Percentiles rank a stretch among this genome's conserved stretches.
Conservation (phyloP, 805 yeast species). For the Wickerhamomyces bisporus region DNA sequence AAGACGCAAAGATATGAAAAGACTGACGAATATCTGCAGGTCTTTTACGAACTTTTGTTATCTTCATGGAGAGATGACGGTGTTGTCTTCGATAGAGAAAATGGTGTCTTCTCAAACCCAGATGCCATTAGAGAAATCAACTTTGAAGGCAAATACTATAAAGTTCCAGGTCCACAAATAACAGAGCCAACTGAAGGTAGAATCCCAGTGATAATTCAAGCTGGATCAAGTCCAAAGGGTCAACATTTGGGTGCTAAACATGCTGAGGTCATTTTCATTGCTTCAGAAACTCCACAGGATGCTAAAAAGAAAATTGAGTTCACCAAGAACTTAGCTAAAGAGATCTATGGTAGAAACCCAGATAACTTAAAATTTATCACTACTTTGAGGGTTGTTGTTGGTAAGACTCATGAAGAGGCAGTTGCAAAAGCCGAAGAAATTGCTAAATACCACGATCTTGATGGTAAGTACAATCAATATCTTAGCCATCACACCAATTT, state of each 20-base stretch:
- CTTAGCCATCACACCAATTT: too few relatives aligned
- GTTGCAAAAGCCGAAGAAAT: slow-evolving; percentile 25
- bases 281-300: slow-evolving; percentile 30
- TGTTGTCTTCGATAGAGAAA: slow-evolving; percentile 1
- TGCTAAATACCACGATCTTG: slow-evolving; percentile 25
- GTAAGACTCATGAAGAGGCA: slow-evolving; percentile 33
- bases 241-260: background rate
- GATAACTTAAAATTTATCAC: slow-evolving; percentile 32
- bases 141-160: slow-evolving; percentile 1
- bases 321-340: slow-evolving; percentile 27
- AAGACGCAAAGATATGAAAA: background rate
- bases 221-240: background rate
- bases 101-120: background rate
- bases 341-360: slow-evolving; percentile 36
- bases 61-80: slow-evolving; percentile 2
- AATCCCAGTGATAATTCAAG: slow-evolving; percentile 1
- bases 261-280: slow-evolving; percentile 24
- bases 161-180: slow-evolving; percentile 1
- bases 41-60: background rate
- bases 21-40: slow-evolving; percentile 1
- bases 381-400: slow-evolving; percentile 29
- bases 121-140: slow-evolving; percentile 2
- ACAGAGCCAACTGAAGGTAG: background rate
- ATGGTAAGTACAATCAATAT: too few relatives aligned
- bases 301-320: slow-evolving; percentile 31